Base-by-base conservation (phyloP, 73 alveolate species). In the Paramecium sonneborni region DNA sequence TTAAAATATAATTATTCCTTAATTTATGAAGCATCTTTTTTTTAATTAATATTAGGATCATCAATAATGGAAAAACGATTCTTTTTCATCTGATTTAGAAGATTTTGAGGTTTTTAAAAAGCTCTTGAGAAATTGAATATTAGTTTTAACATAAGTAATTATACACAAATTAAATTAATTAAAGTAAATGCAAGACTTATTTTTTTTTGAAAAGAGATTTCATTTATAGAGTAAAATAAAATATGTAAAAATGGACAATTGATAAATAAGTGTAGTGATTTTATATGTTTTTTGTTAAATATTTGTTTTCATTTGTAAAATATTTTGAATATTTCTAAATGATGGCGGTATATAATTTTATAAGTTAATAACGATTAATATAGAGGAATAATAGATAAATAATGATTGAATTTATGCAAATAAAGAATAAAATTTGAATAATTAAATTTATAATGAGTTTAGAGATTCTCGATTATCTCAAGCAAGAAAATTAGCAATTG, bases 381-480 rank as follows among this genome's bases (percentile, higher is more conserved):
- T 10, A 8, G 6, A 9, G 11, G 57, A 44, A 44, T 44, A 8
- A 44, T 44, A 52, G 0, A 15, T 6, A 21, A 52, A 35, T 18
- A 18, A 18, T 52, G 14, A 6, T 52, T 52, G 12, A 52, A 52
- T 52, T 18, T 52, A 52, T 18, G 68, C 68, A 18, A 52, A 52
- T 52, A 18, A n/a, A 15, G 5, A 18, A 30, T 52, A 52, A 52
- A 18, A 52, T n/a, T 52, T 52, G 14, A 52, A 52, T 30, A 52
- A 52, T 52, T 18, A n/a, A 52, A 18, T 28, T 74, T 34, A 34
- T 32, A 39, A 74, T 34, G 58, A 74, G 58, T 37, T 34, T 39
- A 74, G 87, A 74, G 26, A 32, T 74, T 74, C 58, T 74, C 58
- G 87, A 74, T 74, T 74, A 74, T 74, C 58, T 74, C 67, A 74